Base-by-base conservation (phyloP, 129 eudicot species). In the Deinandra increscens region DNA sequence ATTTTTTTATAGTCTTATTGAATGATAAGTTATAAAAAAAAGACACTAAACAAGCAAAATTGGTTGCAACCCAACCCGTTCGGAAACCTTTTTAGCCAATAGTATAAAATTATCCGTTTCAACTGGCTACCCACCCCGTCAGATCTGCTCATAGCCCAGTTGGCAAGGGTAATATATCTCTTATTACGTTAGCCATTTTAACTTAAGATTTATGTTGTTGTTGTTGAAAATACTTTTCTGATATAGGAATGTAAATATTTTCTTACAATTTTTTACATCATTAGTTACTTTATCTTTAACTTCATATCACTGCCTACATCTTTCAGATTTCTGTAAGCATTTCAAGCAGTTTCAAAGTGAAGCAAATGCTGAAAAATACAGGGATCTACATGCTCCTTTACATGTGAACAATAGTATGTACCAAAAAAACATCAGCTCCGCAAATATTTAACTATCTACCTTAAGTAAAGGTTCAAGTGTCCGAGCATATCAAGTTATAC, bases 361-460 rank as follows among this genome's bases (percentile, higher is more conserved):
- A 80, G 98, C 85, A 71, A 85, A 86, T 76, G 78, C 87, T 50
- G 98, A 93, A 85, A 93, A 85, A 72, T 89, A 89, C 72, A 89
- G 81, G 83, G 98, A 93, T 83, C 73, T 93, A 53, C 90, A 95
- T 39, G 98, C 92, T 69, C 84, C 89, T 22, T 63, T 93, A 23
- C 98, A 86, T n/a, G n/a, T n/a, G n/a, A n/a, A n/a, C n/a, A n/a
- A n/a, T n/a, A n/a, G n/a, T n/a, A n/a, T n/a, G n/a, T n/a, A n/a
- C n/a, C n/a, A n/a, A n/a, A n/a, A n/a, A n/a, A n/a, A n/a, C n/a
- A n/a, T n/a, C n/a, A n/a, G n/a, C n/a, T n/a, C n/a, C n/a, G n/a
- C n/a, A n/a, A n/a, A n/a, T n/a, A n/a, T n/a, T n/a, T n/a, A n/a
- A n/a, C n/a, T n/a, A n/a, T n/a, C n/a, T n/a, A n/a, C n/a, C n/a